Evolutionary conservation across 441 rosid genomes (phyloP), one percentile per base, ranked within the genome.

Genomic region (Erodium moschatum): DNA sequence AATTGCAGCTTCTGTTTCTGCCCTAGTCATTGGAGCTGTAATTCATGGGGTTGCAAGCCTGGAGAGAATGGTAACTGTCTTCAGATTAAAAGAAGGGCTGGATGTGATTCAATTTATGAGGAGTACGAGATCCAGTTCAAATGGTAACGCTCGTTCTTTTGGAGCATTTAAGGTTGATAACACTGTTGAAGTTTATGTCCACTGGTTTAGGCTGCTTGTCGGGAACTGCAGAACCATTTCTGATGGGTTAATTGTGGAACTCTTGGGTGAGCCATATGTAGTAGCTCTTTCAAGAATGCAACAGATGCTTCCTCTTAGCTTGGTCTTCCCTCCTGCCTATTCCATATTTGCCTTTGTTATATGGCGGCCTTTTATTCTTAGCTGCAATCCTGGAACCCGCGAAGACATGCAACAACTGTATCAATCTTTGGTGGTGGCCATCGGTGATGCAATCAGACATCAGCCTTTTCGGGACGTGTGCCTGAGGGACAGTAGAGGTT

Each of bases 201-300:
- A 92, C 82, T 96, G 96, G 97, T 96, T 96, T 75, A 85, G 98
- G 77, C 78, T 96, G 66, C 92, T 92, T 68, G 81, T 92, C 73
- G 99, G 98, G 56, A 92, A 90, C 77, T 89, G 96, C 78, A 86
- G 87, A 81, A 89, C 93, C 68, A 77, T 96, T 72, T 87, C 84
- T 40, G 97, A 92, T 76, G 99, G 99, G 67, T 77, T 90, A 56
- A 78, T 96, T 77, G 89, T 85, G 75, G 98, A 88, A 69, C 96
- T 96, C 68, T 78, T 92, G 72, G 99, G 98, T 29, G 94, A 92
- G 77, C 89, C 91, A 68, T 86, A 88, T 21, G 69, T 90, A 50
- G 85, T 87, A 75, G 97, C 98, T 80, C 81, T 96, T 74, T 89
- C 91, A 60, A 88, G 96, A 82, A 92, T 92, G 97, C 99, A 96